Evolutionary conservation across 2,329 filamentous ascomycete species (phyloP), one percentile per base, ranked within the genome.

Genomic region (Ophiocordyceps camponoti-rufipedis): DNA sequence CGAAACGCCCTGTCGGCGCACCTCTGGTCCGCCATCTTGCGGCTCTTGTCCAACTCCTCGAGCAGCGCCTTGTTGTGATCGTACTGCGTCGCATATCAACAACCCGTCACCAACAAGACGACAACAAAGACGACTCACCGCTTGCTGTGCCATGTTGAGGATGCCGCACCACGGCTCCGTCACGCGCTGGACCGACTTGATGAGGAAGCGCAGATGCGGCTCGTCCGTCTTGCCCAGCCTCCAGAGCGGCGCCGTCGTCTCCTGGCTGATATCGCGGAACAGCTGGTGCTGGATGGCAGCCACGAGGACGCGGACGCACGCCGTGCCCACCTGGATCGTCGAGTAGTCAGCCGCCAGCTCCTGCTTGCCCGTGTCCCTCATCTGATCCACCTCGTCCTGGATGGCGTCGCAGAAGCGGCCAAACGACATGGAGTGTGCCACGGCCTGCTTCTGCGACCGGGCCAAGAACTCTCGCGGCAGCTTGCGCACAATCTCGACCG

Each of bases 241-340:
- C 56, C 60, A 62, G 2, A 62, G 51, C 5, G 63, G 62, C 8
- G 60, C 62, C 1, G 62, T 64, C 14, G 60, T 63, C 19, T 58
- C 54, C 3, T 59, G 55, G 2, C 53, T 54, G 12, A 65, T 47
- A 38, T 64, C 53, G 41, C 54, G 52, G 46, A 61, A 65, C 5
- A 66, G 52, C 14, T 53, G 50, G 44, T 65, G 56, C 42, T 63
- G 56, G 28, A 60, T 49, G 19, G 63, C 61, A 14, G 59, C 54
- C 31, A 66, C 48, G 16, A 66, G 51, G 12, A 65, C 55, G 10
- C 56, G 54, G 6, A 60, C 52, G 16, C 54, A 55, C 16, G 58
- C 54, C 2, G 55, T 57, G 7, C 53, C 53, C 47, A 61, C 53
- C 31, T 60, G 57, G n/a, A 57, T 51, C 28, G 58, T 55, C 18